Evolutionary conservation across 371 early-diverging fungal species (phyloP), one percentile per base, ranked within the genome.

Genomic region (Mortierella sp.): DNA sequence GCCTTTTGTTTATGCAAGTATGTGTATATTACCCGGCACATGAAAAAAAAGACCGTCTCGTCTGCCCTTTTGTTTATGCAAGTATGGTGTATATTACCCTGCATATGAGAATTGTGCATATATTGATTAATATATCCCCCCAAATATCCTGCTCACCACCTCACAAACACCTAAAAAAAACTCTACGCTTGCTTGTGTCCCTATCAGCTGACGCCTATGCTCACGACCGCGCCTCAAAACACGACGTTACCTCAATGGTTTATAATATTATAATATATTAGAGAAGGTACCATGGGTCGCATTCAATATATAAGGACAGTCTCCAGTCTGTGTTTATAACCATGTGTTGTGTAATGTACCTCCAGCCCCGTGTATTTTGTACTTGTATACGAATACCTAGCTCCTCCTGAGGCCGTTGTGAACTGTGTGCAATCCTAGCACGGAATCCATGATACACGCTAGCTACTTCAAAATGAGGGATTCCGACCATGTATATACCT

Each of bases 91-190:
- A 59, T 49, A 59, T 59, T 50, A 60, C 43, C 60, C 50, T 60
- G 60, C 44, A 42, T 51, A 60, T 50, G 41, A 41, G 49, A 49
- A 58, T 48, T 60, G 50, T 50, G 60, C 50, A 60, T 60, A 51
- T 50, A 60, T 51, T 50, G 24, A 51, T 51, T 60, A 60, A 60
- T 26, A 51, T 43, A 50, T 42, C 60, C 44, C 26, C 34, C 50
- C 50, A n/a, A n/a, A n/a, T n/a, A n/a, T n/a, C n/a, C n/a, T n/a
- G n/a, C n/a, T n/a, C n/a, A n/a, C n/a, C n/a, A n/a, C n/a, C n/a
- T n/a, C n/a, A n/a, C n/a, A n/a, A n/a, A n/a, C n/a, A n/a, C n/a
- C n/a, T n/a, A n/a, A n/a, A n/a, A n/a, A 30, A 26, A 50, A 30
- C 37, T 49, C 28, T 41, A 24, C 26, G 30, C 42, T 49, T 59